Evolutionary conservation across 805 yeast genomes (phyloP), one percentile per base, ranked within the genome.

Genomic region (Spathaspora girioi): DNA sequence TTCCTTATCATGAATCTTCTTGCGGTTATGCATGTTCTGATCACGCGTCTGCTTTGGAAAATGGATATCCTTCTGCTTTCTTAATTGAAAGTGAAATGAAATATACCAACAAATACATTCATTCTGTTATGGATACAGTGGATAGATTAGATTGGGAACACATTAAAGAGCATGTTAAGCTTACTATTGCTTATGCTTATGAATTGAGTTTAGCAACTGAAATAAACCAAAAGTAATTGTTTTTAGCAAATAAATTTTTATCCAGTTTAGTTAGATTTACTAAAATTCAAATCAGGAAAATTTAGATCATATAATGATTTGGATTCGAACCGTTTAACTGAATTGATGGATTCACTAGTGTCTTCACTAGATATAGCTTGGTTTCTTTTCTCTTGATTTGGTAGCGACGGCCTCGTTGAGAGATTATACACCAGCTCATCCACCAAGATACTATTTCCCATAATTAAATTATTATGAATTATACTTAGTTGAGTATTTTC

Each of bases 1-100:
- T 91, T 51, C 85, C 88, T 3, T 86, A 80, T 61, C 81, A 77
- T 38, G 94, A 87, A 59, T 86, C 96, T 11, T 58, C 73, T 51
- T 93, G 97, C 70, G 97, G 97, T 1, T 90, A 91, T 62, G 94
- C 96, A 0, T 92, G 98, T 68, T 86, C 96, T 15, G 98, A 93
- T 70, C 97, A 91, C 67, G 86, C 94, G 5, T 83, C 96, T 46
- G 97, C 97, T 0, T 67, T 83, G 48, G 83, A 86, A 63, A 81
- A 80, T 59, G 97, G 97, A 0, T 90, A 76, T 68, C 97, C 97
- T 4, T 79, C 90, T 9, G 81, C 90, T 31, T 88, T 90, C 67
- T 87, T 89, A 45, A 81, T 87, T 56, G 99, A 94, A 67, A 78
- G 89, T 43, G 86, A 79, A 51, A 78, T 89, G 66, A 77, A 80